Evolutionary conservation across 768 basidiomycete genomes (phyloP).

Genomic region (Paxillus ammoniavirescens): DNA sequence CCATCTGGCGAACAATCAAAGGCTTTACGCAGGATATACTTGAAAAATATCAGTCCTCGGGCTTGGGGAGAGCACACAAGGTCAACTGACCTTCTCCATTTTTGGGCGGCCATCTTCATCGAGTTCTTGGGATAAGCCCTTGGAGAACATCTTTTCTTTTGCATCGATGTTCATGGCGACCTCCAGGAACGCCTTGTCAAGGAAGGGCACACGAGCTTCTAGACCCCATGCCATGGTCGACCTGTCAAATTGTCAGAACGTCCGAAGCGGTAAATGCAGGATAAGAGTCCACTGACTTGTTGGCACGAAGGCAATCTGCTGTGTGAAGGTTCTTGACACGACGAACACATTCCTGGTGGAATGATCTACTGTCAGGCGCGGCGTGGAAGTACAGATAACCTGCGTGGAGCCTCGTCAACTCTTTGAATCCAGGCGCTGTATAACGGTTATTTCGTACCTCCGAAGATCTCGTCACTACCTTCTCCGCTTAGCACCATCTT

Average conservation of each 20-base stretch:
- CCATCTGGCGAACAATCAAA: conserved; percentile 85
- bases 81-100: conserved; percentile 85
- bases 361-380: conserved; percentile 81
- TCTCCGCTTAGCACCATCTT: conserved; percentile 99
- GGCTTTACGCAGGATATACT: conserved; percentile 96
- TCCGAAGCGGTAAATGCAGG: background rate
- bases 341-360: conserved; percentile 93
- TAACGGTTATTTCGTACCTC: conserved; percentile 53
- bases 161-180: conserved; percentile 90
- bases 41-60: conserved; percentile 10
- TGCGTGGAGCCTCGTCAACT: conserved; percentile 27
- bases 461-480: conserved; percentile 96
- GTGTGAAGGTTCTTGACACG: conserved; percentile 98
- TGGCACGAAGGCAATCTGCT: conserved; percentile 94
- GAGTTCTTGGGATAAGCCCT: conserved; percentile 66
- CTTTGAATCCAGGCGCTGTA: background rate
- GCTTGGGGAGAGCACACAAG: background rate
- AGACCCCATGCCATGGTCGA: conserved; percentile 99
- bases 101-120: conserved; percentile 86
- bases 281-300: conserved; percentile 65
- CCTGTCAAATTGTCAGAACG: conserved; percentile 36
- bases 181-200: conserved; percentile 95
- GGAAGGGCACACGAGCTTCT: conserved; percentile 97
- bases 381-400: conserved; percentile 99
- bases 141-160: conserved; percentile 84